These are phyloP conservation scores for Exophiala alcalophila DNA, from an alignment of 2,329 filamentous ascomycete species.

Conservation along the genomic window DNA sequence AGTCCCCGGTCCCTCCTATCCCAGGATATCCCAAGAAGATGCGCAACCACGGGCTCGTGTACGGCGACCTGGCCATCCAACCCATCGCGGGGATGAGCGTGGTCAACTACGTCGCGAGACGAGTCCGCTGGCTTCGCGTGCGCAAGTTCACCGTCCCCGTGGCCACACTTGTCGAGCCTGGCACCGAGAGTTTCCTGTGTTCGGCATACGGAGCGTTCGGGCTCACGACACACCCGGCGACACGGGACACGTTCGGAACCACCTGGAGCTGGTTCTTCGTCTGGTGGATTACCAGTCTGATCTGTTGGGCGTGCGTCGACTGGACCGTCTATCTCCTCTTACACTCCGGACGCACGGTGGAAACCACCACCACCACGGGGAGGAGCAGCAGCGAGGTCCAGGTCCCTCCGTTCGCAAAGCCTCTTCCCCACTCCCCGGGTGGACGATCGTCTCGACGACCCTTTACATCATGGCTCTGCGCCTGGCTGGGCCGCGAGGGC, in stretches of 20 bases:
- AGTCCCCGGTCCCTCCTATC: slow-evolving; percentile 55
- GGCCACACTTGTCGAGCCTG: slow-evolving; percentile 88
- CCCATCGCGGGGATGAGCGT: slow-evolving; percentile 82
- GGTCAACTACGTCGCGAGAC: slow-evolving; percentile 70
- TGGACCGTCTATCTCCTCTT: slow-evolving; percentile 69
- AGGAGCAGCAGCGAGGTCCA: slow-evolving; percentile 49
- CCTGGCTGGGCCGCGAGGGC: slow-evolving; percentile 81
- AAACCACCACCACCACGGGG: slow-evolving; percentile 34
- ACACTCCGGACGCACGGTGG: slow-evolving; percentile 69
- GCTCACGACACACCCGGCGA: slow-evolving; percentile 63
- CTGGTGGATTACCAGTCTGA: slow-evolving; percentile 65
- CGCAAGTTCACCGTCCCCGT: slow-evolving; percentile 89
- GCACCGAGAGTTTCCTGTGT: slow-evolving; percentile 83
- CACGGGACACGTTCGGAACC: slow-evolving; percentile 51
- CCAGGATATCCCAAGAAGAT: slow-evolving; percentile 28
- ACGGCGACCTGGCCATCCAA: slow-evolving; percentile 84
- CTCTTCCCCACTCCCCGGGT: slow-evolving; percentile 22
- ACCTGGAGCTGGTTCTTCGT: slow-evolving; percentile 66
- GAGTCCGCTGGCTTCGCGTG: slow-evolving; percentile 86
- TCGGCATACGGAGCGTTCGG: slow-evolving; percentile 77
- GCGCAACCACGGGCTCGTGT: slow-evolving; percentile 77
- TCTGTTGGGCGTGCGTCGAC: slow-evolving; percentile 72
- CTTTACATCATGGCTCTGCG: slow-evolving; percentile 69
- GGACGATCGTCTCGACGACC: slow-evolving; percentile 40
- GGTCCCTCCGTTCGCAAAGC: slow-evolving; percentile 66